Percentiles rank a stretch among this genome's conserved stretches.
Evolutionary conservation across 2,329 filamentous ascomycete species (phyloP).

Genomic region (Parafenestella ontariensis): DNA sequence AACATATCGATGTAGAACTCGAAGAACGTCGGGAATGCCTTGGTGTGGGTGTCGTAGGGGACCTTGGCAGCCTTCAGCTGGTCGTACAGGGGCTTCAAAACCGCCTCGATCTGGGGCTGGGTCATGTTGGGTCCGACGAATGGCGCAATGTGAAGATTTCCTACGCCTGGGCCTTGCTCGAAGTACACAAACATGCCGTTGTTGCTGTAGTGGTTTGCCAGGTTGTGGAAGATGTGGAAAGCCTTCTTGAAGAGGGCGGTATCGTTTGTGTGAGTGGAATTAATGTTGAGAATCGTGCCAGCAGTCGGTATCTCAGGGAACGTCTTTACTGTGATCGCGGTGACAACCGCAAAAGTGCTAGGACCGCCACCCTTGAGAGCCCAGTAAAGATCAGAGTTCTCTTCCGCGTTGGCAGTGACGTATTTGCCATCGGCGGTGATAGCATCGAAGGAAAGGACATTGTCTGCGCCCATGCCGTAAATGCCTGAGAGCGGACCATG

Average conservation of each 20-base stretch:
- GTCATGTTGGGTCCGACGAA: constrained; percentile 45
- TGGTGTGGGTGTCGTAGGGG: constrained; percentile 38
- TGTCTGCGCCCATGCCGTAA: constrained; percentile 50
- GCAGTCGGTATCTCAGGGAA: constrained; percentile 43
- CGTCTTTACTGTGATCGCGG: constrained; percentile 43
- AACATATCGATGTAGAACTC: constrained; percentile 48
- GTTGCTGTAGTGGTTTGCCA: constrained; percentile 42
- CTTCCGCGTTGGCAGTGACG: constrained; percentile 35
- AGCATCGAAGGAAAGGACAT: constrained; percentile 47
- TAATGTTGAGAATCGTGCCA: constrained; percentile 45
- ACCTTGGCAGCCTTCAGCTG: constrained; percentile 40
- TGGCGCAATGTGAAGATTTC: constrained; percentile 40
- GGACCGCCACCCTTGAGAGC: constrained; percentile 46
- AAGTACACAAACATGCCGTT: constrained; percentile 48
- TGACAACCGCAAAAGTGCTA: constrained; percentile 40
- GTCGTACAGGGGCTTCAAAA: constrained; percentile 37
- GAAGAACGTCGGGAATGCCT: constrained; percentile 45
- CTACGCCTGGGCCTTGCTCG: constrained; percentile 33
- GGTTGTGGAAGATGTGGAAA: constrained; percentile 43
- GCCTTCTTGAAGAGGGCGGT: constrained; percentile 36
- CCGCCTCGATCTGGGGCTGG: constrained; percentile 30
- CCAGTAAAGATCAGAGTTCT: constrained; percentile 49
- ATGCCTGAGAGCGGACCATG: constrained; percentile 50
- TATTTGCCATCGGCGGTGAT: constrained; percentile 50
- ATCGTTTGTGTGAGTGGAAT: constrained; percentile 45